phyloP scores from a whole-genome alignment of 2,329 filamentous ascomycete genomes.

The Microdochium nivale region DNA sequence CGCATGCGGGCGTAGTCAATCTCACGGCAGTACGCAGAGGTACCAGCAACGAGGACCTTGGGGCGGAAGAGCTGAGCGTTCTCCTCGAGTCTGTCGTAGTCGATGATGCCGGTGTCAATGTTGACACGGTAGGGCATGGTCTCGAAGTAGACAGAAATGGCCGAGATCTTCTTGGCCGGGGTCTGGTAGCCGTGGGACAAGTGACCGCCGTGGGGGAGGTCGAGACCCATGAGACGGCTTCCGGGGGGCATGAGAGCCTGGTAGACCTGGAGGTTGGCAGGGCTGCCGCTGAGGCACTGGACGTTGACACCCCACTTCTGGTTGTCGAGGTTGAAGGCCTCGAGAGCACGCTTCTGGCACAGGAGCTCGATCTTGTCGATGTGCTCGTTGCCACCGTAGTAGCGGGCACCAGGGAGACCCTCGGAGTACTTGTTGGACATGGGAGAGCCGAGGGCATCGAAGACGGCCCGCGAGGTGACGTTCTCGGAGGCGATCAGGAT shows the following conservation, averaged over 20 bases:
- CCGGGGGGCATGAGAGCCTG: conserved; percentile 94
- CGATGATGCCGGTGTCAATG: conserved; percentile 86
- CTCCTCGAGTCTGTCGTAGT: conserved; percentile 89
- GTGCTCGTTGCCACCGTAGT: conserved; percentile 98
- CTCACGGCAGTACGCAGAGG: conserved; percentile 94
- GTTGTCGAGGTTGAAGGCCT: conserved; percentile 79
- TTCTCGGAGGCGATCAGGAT: conserved; percentile 99
- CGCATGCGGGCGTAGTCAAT: conserved; percentile 97
- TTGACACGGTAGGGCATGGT: conserved; percentile 94
- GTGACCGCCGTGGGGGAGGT: conserved; percentile 90
- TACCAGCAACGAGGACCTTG: conserved; percentile 93
- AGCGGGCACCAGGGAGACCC: conserved; percentile 94
- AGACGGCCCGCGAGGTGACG: conserved; percentile 96
- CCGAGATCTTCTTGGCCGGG: conserved; percentile 91
- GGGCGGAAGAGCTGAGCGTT: conserved; percentile 87
- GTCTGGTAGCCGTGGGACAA: conserved; percentile 97
- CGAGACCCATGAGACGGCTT: conserved; percentile 93
- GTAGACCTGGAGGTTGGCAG: conserved; percentile 97
- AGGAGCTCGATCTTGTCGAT: conserved; percentile 94
- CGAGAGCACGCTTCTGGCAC: conserved; percentile 88
- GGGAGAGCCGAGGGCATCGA: conserved; percentile 88
- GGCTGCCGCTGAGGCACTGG: conserved; percentile 84
- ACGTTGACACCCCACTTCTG: conserved; percentile 98
- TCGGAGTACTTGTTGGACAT: conserved; percentile 99
- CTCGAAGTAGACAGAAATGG: conserved; percentile 98